Percentiles rank a stretch among this genome's conserved stretches.
Conservation (phyloP, 805 yeast species). For the Nakazawaea wickerhamii region DNA sequence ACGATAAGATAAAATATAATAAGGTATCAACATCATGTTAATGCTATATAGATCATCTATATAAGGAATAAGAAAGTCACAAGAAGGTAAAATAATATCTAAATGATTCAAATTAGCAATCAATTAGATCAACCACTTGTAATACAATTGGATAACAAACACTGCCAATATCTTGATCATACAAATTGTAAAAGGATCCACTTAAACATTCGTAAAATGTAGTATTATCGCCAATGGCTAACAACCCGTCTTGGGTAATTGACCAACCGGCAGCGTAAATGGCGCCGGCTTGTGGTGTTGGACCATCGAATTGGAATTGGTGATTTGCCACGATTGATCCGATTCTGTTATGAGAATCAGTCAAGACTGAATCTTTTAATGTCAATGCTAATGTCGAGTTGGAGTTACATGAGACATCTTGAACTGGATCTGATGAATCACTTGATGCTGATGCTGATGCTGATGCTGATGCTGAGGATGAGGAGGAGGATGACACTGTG, state of each 20-base stretch:
- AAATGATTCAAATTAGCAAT: slow-evolving; percentile 31
- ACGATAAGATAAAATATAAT: too few species aligned
- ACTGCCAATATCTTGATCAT: slow-evolving; percentile 55
- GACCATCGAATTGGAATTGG: slow-evolving; percentile 78
- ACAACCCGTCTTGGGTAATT: slow-evolving; percentile 46
- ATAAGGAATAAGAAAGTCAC: too few species aligned
- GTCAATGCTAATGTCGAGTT: slow-evolving; percentile 50
- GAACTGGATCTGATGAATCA: slow-evolving; percentile 13
- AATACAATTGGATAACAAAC: slow-evolving; percentile 64
- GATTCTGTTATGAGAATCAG: slow-evolving; percentile 58
- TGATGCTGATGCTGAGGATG: too few species aligned
- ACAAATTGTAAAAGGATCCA: slow-evolving; percentile 74
- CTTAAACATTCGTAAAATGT: slow-evolving; percentile 71
- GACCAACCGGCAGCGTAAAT: slow-evolving; percentile 64
- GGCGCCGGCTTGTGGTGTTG: slow-evolving; percentile 78
- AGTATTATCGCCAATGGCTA: slow-evolving; percentile 57
- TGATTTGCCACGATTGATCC: slow-evolving; percentile 79
- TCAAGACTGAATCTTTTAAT: slow-evolving; percentile 44
- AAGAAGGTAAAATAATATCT: slow-evolving; percentile 7
- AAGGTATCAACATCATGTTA: too few species aligned
- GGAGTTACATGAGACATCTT: slow-evolving; percentile 26
- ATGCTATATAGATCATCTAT: too few species aligned
- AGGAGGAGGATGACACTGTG: too few species aligned
- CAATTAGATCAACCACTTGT: slow-evolving; percentile 51
- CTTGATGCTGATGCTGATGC: too few species aligned